Evolutionary conservation across 2,329 filamentous ascomycete species (phyloP).

Genomic region (Rutstroemia sp.): DNA sequence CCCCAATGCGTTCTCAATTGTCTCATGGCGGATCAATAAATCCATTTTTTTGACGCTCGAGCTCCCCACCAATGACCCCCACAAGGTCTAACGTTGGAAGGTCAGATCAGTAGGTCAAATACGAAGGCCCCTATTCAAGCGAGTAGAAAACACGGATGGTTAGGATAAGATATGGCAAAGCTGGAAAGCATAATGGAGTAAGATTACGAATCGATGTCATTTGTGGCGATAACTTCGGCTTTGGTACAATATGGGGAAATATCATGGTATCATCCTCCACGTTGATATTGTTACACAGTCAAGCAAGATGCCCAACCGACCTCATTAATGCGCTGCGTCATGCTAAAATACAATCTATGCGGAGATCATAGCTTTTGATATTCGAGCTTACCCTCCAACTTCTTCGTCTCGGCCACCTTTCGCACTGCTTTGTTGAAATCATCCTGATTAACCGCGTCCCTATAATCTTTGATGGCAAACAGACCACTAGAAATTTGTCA

Average conservation of each 20-base stretch:
- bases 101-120: background rate
- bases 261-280: constrained; percentile 7
- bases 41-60: background rate
- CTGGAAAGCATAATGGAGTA: background rate
- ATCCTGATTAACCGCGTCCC: constrained; percentile 93
- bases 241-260: background rate
- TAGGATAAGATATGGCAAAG: background rate
- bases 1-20: background rate
- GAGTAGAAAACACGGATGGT: background rate
- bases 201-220: background rate
- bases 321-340: constrained; percentile 20
- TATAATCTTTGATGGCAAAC: constrained; percentile 97
- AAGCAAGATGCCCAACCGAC: constrained; percentile 17
- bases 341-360: constrained; percentile 17
- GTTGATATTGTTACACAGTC: constrained; percentile 27
- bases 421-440: constrained; percentile 99
- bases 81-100: constrained; percentile 1
- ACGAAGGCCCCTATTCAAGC: constrained; percentile 9
- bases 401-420: constrained; percentile 96
- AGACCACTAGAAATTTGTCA: constrained; percentile 55
- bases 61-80: constrained; percentile 1
- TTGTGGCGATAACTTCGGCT: background rate
- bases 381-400: constrained; percentile 95
- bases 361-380: constrained; percentile 78
- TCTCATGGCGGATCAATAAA: constrained; percentile 2